Evolutionary conservation across 495 filamentous ascomycete genomes (phyloP), one percentile per base, ranked within the genome.

Genomic region (Daldinia loculata): DNA sequence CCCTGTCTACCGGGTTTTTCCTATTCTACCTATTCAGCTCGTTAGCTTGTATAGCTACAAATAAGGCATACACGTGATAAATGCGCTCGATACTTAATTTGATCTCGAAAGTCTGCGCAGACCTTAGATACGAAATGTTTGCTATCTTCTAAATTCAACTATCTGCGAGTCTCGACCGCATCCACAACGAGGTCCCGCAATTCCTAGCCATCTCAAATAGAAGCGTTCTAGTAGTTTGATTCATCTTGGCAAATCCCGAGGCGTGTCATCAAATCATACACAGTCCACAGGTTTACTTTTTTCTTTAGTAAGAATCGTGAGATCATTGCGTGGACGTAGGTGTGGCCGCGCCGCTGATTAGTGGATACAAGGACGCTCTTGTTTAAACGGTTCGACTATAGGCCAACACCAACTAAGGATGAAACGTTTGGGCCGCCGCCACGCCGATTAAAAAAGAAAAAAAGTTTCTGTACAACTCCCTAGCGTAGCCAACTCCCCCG

Each of bases 391-490:
- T 38, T 60, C 17, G 32, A 27, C 65, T 52, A 69, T 56, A 65
- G 56, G 57, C 51, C 17, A 48, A 38, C 19, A 43, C 51, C n/a
- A 27, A 72, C 52, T 68, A 52, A 66, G 65, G 55, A 22, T 69
- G 70, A 72, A 72, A 72, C 70, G 65, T 61, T 30, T 53, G 39
- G 57, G 56, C 70, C 61, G 56, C 61, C 55, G 65, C 70, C 64
- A 61, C 41, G n/a, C 26, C 19, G 55, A 56, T 55, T 53, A 41
- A 58, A 34, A 14, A 36, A 24, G 12, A 19, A 53, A 27, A 4
- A 2, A 14, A 8, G 27, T n/a, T 24, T 22, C 4, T 58, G 58
- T 71, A 11, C 68, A n/a, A 57, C 59, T 58, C 2, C 12, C 48
- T 36, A 36, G 12, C 34, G 34, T 14, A 24, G 27, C 4, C 11